Base-by-base conservation (phyloP, 441 rosid genomes). In the Pelargonium myrrhifolium region DNA sequence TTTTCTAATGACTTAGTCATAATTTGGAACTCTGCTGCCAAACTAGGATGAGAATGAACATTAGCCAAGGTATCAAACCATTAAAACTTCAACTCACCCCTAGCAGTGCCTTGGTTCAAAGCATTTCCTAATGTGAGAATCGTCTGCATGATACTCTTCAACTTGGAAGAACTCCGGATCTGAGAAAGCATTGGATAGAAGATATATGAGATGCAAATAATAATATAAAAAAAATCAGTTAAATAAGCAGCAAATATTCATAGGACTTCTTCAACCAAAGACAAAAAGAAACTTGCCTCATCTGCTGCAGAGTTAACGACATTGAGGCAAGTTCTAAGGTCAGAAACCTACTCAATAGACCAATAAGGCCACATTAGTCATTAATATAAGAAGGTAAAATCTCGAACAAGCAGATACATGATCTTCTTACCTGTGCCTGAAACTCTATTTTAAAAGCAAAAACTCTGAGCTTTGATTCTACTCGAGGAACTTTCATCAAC, bases 71-170 rank as follows among this genome's bases (percentile, higher is more conserved):
- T 49, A 49, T 49, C 15, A 15, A 51, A 51, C 58, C 58, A 51
- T 15, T 51, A 51, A 17, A n/a, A 51, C 18, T 18, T 45, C 68
- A 76, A 68, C 88, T 84, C 77, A 93, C 98, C 98, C 82, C 98
- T 83, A 65, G 98, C 95, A 74, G 96, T 89, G 77, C 98, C 98
- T 21, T 87, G 91, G 84, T 92, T 92, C 83, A 92, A 83, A 53
- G 97, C 96, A 79, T 90, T 93, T 53, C 97, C 98, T 74, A 93
- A 74, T 67, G 91, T 87, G 74, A 93, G 98, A 78, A 93, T 86
- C 63, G 91, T 84, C 77, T 90, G 96, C 97, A 93, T 85, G 66
- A 90, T 84, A 80, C 89, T 80, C 82, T 80, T 93, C 78, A 93
- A 78, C 80, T 89, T 93, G 70, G 53, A 76, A 3, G 97, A 93